Evolutionary conservation across 2,329 filamentous ascomycete species (phyloP).

Genomic region (Cordyceps tenuipes): DNA sequence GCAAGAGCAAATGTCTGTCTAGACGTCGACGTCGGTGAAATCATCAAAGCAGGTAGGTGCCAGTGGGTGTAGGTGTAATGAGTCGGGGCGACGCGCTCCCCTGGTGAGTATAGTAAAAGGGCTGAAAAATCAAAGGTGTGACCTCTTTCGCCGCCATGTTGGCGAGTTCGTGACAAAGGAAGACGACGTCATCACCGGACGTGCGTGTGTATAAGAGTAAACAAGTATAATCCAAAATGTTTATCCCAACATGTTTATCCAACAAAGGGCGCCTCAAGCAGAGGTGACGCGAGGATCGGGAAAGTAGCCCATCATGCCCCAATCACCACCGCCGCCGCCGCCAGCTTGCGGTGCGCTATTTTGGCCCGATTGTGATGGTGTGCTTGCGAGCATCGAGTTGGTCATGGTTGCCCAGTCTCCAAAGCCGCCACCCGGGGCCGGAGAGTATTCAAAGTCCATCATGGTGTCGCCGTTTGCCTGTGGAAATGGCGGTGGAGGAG

Average conservation of each 20-base stretch:
- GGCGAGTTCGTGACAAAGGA: neutral
- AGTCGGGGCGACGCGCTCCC: neutral
- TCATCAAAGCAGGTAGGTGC: slow-evolving; percentile 3
- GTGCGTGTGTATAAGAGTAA: neutral
- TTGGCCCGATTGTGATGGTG: slow-evolving; percentile 20
- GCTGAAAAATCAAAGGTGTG: neutral
- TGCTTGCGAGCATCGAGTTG: slow-evolving; percentile 22
- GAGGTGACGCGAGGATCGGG: slow-evolving; percentile 25
- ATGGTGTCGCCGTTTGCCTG: slow-evolving; percentile 22
- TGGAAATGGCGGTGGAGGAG: slow-evolving; percentile 22
- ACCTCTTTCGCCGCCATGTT: neutral
- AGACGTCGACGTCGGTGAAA: slow-evolving; percentile 10
- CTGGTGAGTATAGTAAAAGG: neutral
- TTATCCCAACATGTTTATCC: neutral
- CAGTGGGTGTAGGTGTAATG: too few relatives aligned
- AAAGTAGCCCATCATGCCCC: slow-evolving; percentile 30
- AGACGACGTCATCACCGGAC: neutral
- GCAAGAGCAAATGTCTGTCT: slow-evolving; percentile 8
- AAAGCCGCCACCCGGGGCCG: slow-evolving; percentile 28
- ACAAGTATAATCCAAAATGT: neutral
- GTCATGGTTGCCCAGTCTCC: slow-evolving; percentile 35
- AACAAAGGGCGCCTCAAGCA: slow-evolving; percentile 13
- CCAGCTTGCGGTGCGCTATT: slow-evolving; percentile 8
- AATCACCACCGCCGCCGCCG: slow-evolving; percentile 13
- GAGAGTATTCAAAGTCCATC: slow-evolving; percentile 38